A percentile compares a stretch with the other conserved stretches of the same genome.
phyloP scores from a whole-genome alignment of 2,329 filamentous ascomycete genomes.

The Venturiaceae sp. region DNA sequence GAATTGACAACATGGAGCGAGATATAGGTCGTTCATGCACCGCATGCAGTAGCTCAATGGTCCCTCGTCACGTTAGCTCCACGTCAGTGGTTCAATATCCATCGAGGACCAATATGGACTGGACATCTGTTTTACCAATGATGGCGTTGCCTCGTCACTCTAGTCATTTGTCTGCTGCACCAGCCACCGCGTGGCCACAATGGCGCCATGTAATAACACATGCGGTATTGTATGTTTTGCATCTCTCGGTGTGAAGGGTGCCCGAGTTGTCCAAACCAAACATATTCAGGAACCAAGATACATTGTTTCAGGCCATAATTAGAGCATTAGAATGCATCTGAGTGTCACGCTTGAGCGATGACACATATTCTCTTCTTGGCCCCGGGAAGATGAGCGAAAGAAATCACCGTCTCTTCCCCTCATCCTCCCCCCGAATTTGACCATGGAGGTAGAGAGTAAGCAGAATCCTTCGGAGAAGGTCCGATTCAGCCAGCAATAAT shows the following conservation, averaged over 20 bases:
- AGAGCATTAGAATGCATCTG: background rate
- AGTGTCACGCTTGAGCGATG: background rate
- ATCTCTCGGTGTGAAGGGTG: background rate
- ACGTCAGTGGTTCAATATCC: background rate
- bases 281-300: background rate
- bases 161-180: background rate
- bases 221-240: no score
- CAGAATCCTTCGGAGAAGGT: no score
- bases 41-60: background rate
- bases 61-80: background rate
- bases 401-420: no score
- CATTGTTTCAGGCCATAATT: background rate
- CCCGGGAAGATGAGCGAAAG: background rate
- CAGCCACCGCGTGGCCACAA: background rate
- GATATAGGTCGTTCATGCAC: background rate
- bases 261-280: background rate
- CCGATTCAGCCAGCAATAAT: no score
- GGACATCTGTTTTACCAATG: background rate
- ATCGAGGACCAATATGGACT: background rate
- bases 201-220: background rate
- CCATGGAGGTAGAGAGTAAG: no score
- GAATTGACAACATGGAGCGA: background rate
- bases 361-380: background rate
- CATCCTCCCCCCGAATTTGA: no score
- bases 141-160: background rate